phyloP scores from a whole-genome alignment of 2,329 filamentous ascomycete genomes.

The Monilinia polystroma region DNA sequence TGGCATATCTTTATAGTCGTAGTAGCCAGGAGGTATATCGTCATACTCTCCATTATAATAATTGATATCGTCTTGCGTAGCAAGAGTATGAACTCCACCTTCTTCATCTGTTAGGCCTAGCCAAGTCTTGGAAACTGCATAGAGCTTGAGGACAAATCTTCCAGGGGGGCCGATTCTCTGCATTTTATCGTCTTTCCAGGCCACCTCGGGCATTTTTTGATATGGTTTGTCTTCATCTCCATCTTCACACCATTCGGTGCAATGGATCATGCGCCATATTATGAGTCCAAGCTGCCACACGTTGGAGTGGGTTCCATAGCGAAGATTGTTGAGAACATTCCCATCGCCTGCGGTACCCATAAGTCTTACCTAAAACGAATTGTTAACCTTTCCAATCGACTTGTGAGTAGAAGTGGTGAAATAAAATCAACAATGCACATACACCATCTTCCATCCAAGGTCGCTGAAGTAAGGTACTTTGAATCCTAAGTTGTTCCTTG shows the following conservation, averaged over 20 bases:
- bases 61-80: slow-evolving; percentile 11
- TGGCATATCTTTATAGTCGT: neutral
- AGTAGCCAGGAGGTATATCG: neutral
- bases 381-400: neutral
- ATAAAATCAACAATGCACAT: neutral
- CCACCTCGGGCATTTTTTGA: rapidly evolving
- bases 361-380: neutral
- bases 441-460: slow-evolving; percentile 14
- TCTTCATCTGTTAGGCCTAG: neutral
- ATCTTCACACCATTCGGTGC: neutral
- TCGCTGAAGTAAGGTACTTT: neutral
- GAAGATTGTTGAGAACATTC: slow-evolving; percentile 10
- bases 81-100: slow-evolving; percentile 12
- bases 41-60: neutral
- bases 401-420: neutral
- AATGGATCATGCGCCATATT: slow-evolving; percentile 6
- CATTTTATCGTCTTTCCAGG: neutral
- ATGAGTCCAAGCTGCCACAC: slow-evolving; percentile 15
- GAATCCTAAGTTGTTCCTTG: slow-evolving; percentile 17
- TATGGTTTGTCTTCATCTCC: neutral
- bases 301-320: slow-evolving; percentile 10
- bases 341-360: slow-evolving; percentile 1
- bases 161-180: rapidly evolving
- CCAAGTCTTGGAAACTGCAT: neutral
- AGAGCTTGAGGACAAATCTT: slow-evolving; percentile 1